phyloP scores from a whole-genome alignment of 2,329 filamentous ascomycete species.

The Aspergillus sp. region DNA sequence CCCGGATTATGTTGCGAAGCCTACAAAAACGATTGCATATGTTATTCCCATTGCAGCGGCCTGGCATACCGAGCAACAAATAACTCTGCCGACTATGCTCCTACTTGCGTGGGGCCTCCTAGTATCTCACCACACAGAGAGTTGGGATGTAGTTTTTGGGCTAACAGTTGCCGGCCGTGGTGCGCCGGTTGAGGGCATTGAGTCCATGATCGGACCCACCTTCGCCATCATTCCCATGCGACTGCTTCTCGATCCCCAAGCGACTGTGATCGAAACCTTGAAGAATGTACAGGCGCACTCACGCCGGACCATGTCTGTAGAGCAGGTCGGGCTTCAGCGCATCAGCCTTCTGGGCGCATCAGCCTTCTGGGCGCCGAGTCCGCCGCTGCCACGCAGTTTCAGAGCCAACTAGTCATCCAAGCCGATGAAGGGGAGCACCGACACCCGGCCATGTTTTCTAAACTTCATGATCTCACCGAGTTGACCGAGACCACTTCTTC shows the following conservation, averaged over 20 bases:
- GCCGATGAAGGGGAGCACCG: no score
- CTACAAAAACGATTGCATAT: background rate
- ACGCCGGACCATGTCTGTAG: constrained; percentile 57
- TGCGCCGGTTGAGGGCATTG: constrained; percentile 5
- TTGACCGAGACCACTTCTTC: no score
- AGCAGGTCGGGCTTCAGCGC: constrained; percentile 55
- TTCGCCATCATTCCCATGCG: constrained; percentile 10
- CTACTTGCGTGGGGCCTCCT: constrained; percentile 10
- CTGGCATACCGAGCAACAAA: background rate
- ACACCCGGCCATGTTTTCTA: no score
- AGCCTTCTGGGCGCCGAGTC: no score
- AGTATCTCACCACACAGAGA: constrained; percentile 3
- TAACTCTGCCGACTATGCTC: background rate
- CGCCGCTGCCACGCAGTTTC: constrained; percentile 42
- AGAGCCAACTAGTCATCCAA: constrained; percentile 44
- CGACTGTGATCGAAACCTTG: constrained; percentile 50
- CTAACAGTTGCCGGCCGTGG: constrained; percentile 1
- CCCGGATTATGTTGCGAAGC: background rate
- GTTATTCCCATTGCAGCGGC: background rate
- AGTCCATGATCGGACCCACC: constrained; percentile 9
- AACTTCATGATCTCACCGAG: no score
- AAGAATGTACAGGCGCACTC: constrained; percentile 55
- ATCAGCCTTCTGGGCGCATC: constrained; percentile 54
- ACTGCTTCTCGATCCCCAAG: constrained; percentile 6
- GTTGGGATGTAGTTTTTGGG: constrained; percentile 10